A percentile compares a stretch with the other conserved stretches of the same genome.
phyloP scores from a whole-genome alignment of 495 filamentous ascomycete genomes.

The Talaromyces borbonicus region DNA sequence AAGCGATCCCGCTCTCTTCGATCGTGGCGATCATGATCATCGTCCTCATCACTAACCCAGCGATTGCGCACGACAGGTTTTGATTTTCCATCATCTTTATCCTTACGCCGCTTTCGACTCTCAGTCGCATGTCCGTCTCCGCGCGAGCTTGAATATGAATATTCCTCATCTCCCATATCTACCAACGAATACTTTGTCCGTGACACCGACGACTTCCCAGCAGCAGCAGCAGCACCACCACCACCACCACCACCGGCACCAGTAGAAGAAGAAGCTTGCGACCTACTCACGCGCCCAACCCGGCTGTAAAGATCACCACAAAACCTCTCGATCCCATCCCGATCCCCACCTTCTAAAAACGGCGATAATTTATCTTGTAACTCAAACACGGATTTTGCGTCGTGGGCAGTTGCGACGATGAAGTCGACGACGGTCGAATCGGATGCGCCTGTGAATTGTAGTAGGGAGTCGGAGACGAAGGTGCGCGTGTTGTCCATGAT shows the following conservation, averaged over 20 bases:
- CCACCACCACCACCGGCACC: constrained; percentile 21
- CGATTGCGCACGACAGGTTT: constrained; percentile 3
- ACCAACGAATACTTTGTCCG: constrained; percentile 72
- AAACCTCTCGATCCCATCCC: constrained; percentile 40
- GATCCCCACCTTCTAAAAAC: constrained; percentile 41
- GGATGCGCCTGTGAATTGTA: constrained; percentile 47
- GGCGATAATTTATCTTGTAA: constrained; percentile 44
- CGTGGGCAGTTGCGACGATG: constrained; percentile 47
- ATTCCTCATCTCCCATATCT: constrained; percentile 59
- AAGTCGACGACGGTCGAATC: constrained; percentile 54
- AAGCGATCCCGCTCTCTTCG: constrained; percentile 25
- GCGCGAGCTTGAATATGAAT: constrained; percentile 27
- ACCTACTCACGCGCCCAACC: too few species aligned
- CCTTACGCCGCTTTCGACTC: constrained; percentile 17
- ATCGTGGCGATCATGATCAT: constrained; percentile 9
- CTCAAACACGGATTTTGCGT: constrained; percentile 40
- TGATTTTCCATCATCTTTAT: constrained; percentile 19
- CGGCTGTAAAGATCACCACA: constrained; percentile 44
- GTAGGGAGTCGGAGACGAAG: constrained; percentile 38
- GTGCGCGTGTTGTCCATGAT: constrained; percentile 35
- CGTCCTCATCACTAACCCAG: constrained; percentile 5
- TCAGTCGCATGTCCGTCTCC: constrained; percentile 30
- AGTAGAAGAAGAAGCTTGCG: too few species aligned
- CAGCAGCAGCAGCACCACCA: constrained; percentile 8
- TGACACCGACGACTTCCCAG: constrained; percentile 14